Evolutionary conservation across 2,329 filamentous ascomycete genomes (phyloP), one percentile per base, ranked within the genome.

Genomic region (Alternaria metachromatica): DNA sequence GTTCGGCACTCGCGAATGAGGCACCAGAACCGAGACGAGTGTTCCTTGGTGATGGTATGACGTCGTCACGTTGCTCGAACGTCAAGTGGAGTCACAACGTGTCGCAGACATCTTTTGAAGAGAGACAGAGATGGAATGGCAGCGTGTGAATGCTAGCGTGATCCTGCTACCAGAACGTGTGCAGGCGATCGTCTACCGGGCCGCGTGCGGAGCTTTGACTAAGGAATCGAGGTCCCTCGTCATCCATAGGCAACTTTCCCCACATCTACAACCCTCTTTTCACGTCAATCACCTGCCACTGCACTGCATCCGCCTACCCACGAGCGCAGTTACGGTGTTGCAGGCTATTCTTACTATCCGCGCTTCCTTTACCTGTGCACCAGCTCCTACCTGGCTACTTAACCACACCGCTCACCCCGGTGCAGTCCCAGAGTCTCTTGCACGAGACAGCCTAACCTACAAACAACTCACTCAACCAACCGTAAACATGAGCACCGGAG

Each of bases 401-500:
- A 33, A 45, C 45, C 46, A 33, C 51, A 44, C 41, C 41, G 48
- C 49, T 21, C 5, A 50, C 50, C 37, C 23, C 48, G 57, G 60
- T 49, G 54, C 63, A 37, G 55, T 56, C 30, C 50, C 54, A 56
- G 55, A 64, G 26, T 59, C 57, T 57, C 41, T 15, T 33, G 62
- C 41, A 62, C 58, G 28, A 62, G 13, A 63, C 30, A 37, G 50
- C 55, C 51, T 60, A 57, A 65, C 4, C 18, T 13, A 53, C 49
- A 28, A 18, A 3, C n/a, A 20, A 50, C 25, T 26, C 26, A 11
- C n/a, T 18, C 11, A 28, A 30, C 11, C 20, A 41, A 53, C 70
- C 59, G 69, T 65, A 68, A 74, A 64, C 20, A 80, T 80, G 78
- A 77, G 72, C 64, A 72, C 76, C 50, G 76, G 76, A 57, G 76